phyloP scores from a whole-genome alignment of 176 grass and related monocot species.

The Phragmites australis region DNA sequence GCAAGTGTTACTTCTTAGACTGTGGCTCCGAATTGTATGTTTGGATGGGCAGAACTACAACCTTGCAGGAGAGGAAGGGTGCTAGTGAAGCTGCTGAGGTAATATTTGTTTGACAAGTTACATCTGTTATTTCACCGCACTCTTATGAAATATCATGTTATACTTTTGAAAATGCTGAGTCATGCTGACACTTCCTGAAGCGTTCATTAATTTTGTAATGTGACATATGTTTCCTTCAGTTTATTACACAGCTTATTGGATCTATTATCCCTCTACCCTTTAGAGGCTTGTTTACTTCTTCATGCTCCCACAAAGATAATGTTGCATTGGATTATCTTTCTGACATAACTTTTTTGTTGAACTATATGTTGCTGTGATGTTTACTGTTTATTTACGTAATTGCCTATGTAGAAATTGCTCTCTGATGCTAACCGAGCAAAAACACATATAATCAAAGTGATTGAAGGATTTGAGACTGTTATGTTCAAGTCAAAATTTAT shows the following conservation, averaged over 20 bases:
- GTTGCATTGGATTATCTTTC: not conserved
- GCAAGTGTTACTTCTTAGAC: constrained; percentile 88
- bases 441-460: constrained; percentile 72
- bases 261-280: not conserved
- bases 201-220: constrained; percentile 19
- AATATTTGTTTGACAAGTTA: constrained; percentile 28
- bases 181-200: not conserved
- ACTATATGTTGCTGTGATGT: constrained; percentile 9
- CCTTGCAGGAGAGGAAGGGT: constrained; percentile 86
- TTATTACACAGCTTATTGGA: not conserved
- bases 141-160: not conserved
- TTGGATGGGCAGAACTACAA: constrained; percentile 90
- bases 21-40: constrained; percentile 74
- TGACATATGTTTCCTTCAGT: not conserved
- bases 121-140: not conserved
- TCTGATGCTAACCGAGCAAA: constrained; percentile 50
- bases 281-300: constrained; percentile 11
- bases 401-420: constrained; percentile 69
- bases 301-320: not conserved
- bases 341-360: not conserved
- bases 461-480: constrained; percentile 89
- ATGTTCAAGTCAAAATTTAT: constrained; percentile 87
- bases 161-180: not conserved
- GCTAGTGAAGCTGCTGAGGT: constrained; percentile 83
- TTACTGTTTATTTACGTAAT: constrained; percentile 19